Base-by-base conservation (phyloP, 2,329 filamentous ascomycete species). In the Venturia carpophila region DNA sequence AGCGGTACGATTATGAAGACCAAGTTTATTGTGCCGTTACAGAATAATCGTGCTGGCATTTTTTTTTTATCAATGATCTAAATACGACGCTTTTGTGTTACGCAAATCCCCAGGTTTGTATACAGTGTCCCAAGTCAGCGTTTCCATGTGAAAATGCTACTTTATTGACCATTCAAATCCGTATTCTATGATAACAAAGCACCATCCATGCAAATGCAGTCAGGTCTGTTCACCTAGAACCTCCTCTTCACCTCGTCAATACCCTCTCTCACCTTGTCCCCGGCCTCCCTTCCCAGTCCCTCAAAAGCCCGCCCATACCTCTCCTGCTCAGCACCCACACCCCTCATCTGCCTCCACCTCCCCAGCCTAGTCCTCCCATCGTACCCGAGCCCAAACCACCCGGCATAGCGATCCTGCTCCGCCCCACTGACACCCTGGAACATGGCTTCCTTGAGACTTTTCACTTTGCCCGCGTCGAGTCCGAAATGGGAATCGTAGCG, bases 351-450 rank as follows among this genome's bases (percentile, higher is more conserved):
- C 60, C 4, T 42, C 39, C 39, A 47, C 43, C 60, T 47, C n/a
- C 43, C 27, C 62, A 63, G 21, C 30, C 42, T 55, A n/a, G 39
- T 27, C 24, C 62, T 42, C 24, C 64, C 64, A 62, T 65, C 64
- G 45, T 37, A 27, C 21, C 64, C 64, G 17, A 65, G 55, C 17
- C 64, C 64, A 45, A 65, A 65, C 47, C 47, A 49, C n/a, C 43
- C 47, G 5, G 21, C 45, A 60, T 64, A 64, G 21, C 63, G 27
- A 45, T 64, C 63, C 21, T 64, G 63, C 34, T 64, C 63, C n/a
- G 63, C 63, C 2, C 63, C 49, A 43, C 43, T 63, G 17, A 52
- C 37, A 52, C 63, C 42, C n/a, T 64, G 41, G 17, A 64, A 60
- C n/a, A 64, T 45, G 10, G 64, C 41, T 19, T 65, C 39, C 42